Base-by-base conservation (phyloP, 108 stramenopile genomes). In the Cyclotella cryptica region DNA sequence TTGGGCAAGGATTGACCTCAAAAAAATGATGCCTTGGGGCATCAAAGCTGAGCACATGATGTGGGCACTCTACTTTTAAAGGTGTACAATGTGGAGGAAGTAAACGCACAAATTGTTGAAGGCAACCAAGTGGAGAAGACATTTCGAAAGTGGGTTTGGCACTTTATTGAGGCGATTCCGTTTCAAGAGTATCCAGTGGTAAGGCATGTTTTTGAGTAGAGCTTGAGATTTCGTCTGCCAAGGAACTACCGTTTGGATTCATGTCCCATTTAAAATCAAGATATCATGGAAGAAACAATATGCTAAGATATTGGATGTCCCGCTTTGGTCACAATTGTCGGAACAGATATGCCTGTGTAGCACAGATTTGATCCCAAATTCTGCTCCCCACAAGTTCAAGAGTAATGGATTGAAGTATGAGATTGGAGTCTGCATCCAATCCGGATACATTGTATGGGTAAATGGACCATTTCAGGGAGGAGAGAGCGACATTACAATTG, bases 291-390 rank as follows among this genome's bases (percentile, higher is more conserved):
- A 77, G 17, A 71, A 43, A 26, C 51, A 26, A 66, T 66, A 59
- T 21, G 30, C 27, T 29, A 27, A 9, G 43, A 41, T 49, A 15
- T 28, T 57, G 21, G 21, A 17, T 44, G 65, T 43, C 39, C 51
- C 17, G 24, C 57, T 22, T 67, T 67, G 46, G 47, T 63, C 15
- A 63, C 30, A 4, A 29, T 76, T 35, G 67, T 68, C 55, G 75
- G 75, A 17, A 78, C 70, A 42, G 68, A 77, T 44, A 65, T 78
- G 53, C 57, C 65, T 52, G 71, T 78, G 24, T 42, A 78, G 70
- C 22, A 57, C 55, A 22, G 40, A 60, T 75, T 67, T 44, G 52
- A 42, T 3, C 44, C 45, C n/a, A 45, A 35, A 30, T 73, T 72
- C 73, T 53, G 40, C 29, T 75, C 74, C n/a, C 19, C 65, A 66